These are phyloP conservation scores for Globisporangium canariense DNA, from an alignment of 352 stramenopile genomes.

Conservation along the genomic window DNA sequence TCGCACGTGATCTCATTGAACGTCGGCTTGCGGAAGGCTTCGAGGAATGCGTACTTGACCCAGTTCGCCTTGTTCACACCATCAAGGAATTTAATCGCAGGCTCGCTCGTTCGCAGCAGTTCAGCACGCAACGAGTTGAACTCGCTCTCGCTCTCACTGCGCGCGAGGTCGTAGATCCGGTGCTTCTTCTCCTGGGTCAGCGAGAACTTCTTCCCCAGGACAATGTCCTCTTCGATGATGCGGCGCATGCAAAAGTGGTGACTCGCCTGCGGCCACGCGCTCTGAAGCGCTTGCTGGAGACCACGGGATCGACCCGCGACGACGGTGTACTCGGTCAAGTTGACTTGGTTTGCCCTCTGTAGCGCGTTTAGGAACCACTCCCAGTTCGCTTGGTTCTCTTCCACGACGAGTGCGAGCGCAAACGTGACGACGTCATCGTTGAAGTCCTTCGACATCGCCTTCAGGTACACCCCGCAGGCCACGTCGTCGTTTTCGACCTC, in stretches of 20 bases:
- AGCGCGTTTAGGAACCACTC: constrained; percentile 68
- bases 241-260: constrained; percentile 74
- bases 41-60: constrained; percentile 79
- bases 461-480: constrained; percentile 72
- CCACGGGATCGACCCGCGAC: constrained; percentile 54
- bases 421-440: constrained; percentile 70
- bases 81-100: constrained; percentile 51
- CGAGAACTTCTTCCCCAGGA: constrained; percentile 52
- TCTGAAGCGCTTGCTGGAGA: constrained; percentile 47
- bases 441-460: constrained; percentile 68
- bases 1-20: constrained; percentile 75
- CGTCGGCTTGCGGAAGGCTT: constrained; percentile 58
- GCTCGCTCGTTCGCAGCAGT: constrained; percentile 49
- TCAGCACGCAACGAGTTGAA: constrained; percentile 59
- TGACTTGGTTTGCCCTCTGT: constrained; percentile 32
- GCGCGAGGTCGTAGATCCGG: constrained; percentile 61
- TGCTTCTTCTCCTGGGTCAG: constrained; percentile 67
- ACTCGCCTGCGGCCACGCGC: constrained; percentile 50
- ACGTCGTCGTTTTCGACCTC: constrained; percentile 65
- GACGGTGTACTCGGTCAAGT: constrained; percentile 70
- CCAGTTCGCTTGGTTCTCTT: constrained; percentile 70
- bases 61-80: constrained; percentile 52
- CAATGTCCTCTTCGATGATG: constrained; percentile 67
- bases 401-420: constrained; percentile 57
- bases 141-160: constrained; percentile 67